Evolutionary conservation across 495 filamentous ascomycete species (phyloP), one percentile per base, ranked within the genome.

Genomic region (Acidiella bohemica): DNA sequence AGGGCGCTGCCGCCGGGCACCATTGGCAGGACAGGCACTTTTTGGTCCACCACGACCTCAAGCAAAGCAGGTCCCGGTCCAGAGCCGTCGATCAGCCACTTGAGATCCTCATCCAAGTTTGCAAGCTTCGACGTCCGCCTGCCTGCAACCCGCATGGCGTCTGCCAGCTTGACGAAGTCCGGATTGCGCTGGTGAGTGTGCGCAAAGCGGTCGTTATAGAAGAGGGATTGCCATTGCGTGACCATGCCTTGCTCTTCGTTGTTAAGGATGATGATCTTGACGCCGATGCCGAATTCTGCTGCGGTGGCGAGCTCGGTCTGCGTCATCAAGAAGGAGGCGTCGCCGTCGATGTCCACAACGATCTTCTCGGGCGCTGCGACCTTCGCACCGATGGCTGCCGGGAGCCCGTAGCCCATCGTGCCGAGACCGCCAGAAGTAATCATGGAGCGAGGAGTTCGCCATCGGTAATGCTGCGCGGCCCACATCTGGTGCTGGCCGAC

Each of bases 401-500:
- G 88, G 24, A 95, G 75, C 41, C 88, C 88, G 61, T 68, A 96
- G 34, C 88, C 88, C 88, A 96, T 95, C 9, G 88, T 96, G 33
- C 88, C 88, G 10, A 93, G 71, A 46, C 86, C 84, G 53, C 86
- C 86, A 9, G 84, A 93, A 11, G 86, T 88, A 59, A 93, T 76
- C 76, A 93, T 81, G 38, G 82, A 80, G 27, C 87, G 75, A 17
- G 85, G 84, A 48, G 84, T 60, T 26, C 80, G 68, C 86, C 87
- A 96, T 39, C 84, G 76, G 68, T 81, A 96, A 61, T 93, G 84
- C 62, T 96, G 85, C 7, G 85, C 86, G 6, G 81, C 67, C 88
- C 88, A 94, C 88, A 96, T 95, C 63, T 94, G 88, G 58, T 95
- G 87, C 57, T 94, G 86, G 24, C 88, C 87, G 23, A 94, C 87